Evolutionary conservation across 2,329 filamentous ascomycete genomes (phyloP).

Genomic region (Colletotrichum sp.): DNA sequence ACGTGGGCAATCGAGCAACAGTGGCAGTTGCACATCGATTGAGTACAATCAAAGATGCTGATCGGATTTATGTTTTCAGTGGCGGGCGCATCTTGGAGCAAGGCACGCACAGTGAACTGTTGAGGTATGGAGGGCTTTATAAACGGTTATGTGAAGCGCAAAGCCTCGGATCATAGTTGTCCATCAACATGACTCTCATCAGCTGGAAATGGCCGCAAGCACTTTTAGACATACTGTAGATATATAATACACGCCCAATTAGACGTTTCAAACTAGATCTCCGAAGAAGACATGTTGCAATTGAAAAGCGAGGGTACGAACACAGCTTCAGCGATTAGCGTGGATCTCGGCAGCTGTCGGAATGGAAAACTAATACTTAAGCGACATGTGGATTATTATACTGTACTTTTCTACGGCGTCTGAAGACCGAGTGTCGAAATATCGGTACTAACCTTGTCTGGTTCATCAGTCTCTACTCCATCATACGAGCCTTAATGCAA

Average conservation of each 20-base stretch:
- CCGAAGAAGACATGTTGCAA: neutral
- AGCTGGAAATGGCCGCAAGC: neutral
- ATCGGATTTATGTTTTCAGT: constrained; percentile 4
- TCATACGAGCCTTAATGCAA: accelerated
- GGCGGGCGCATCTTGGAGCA: neutral
- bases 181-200: neutral
- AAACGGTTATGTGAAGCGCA: constrained; percentile 1
- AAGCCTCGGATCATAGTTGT: neutral
- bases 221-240: neutral
- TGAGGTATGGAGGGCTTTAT: neutral
- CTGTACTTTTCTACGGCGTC: neutral
- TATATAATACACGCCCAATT: neutral
- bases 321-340: neutral
- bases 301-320: accelerated
- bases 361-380: neutral
- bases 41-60: constrained; percentile 9
- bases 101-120: neutral
- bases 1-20: neutral
- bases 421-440: no score
- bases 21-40: constrained; percentile 19
- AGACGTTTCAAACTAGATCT: neutral
- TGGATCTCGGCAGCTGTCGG: neutral
- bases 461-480: neutral
- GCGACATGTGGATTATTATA: no score
- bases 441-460: no score